Evolutionary conservation across 2,329 filamentous ascomycete species (phyloP), one percentile per base, ranked within the genome.

Genomic region (Penicillium psychrosexuale): DNA sequence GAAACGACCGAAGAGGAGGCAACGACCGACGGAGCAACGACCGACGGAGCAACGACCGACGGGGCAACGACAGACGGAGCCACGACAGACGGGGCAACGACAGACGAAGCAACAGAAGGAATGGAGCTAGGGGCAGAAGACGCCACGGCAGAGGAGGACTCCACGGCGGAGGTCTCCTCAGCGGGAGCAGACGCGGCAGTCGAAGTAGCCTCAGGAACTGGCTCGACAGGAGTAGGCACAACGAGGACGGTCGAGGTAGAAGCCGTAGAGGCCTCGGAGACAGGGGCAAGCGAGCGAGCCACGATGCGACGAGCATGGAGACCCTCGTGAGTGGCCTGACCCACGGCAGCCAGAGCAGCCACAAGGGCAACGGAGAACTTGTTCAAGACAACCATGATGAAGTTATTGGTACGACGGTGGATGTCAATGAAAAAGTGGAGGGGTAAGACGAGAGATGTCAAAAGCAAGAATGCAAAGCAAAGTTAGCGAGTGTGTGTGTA

Each of bases 321-420:
- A 45, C 56, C 63, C 38, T 70, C 62, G 51, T 63, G 61, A 38
- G 61, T 63, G 47, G 74, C 73, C 55, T 74, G 67, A 44, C 66
- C 65, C 34, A 71, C 48, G 34, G 71, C 66, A 51, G 70, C 73
- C 51, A 75, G 61, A 46, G 68, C 66, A 27, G 69, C 70, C 48
- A 74, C 60, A 44, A 74, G 61, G 53, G 66, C 69, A 51, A 74
- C 39, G 39, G 71, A 69, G 57, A 71, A 38, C 59, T 72, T 74
- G 67, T 62, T 64, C 48, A 68, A 58, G 58, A 74, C 64, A 46
- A 71, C 69, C 74, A 76, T 76, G 39, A 53, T 69, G 64, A 52
- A 55, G 48, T 17, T 45, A n/a, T 47, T 49, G 39, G 49, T 45
- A 47, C 12, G 43, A 51, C 31, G 17, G 37, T 54, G 33, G 51